Evolutionary conservation across 1,284 basidiomycete genomes (phyloP).

Genomic region (Sparassis latifolia): DNA sequence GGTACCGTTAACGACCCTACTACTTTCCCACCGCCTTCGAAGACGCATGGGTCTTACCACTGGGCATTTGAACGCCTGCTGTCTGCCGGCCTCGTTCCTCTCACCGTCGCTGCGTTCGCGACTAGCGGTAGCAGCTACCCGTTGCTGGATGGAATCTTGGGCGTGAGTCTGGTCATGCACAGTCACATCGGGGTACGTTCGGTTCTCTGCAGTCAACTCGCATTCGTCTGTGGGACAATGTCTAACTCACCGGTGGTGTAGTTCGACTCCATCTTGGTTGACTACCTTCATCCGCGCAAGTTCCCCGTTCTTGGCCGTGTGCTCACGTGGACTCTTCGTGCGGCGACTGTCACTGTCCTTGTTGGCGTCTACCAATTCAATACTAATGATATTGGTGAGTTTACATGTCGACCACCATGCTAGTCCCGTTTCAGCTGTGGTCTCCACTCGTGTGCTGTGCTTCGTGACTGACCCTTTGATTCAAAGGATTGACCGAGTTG

Average conservation of each 20-base stretch:
- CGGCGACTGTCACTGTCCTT: conserved; percentile 77
- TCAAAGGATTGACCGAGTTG: conserved; percentile 26
- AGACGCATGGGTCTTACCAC: conserved; percentile 89
- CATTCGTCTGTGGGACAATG: background rate
- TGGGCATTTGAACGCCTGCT: conserved; percentile 96
- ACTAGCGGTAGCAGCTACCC: conserved; percentile 70
- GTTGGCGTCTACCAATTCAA: conserved; percentile 97
- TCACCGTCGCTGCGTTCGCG: conserved; percentile 79
- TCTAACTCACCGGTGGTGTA: conserved; percentile 19
- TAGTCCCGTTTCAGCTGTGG: background rate
- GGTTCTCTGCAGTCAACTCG: background rate
- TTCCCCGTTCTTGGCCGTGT: conserved; percentile 76
- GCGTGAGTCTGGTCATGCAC: conserved; percentile 85
- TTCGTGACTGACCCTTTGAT: background rate
- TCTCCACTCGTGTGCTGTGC: background rate
- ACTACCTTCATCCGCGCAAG: conserved; percentile 94
- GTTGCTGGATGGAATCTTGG: conserved; percentile 84
- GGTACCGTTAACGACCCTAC: conserved; percentile 97
- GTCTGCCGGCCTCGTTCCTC: conserved; percentile 81
- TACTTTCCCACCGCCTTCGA: conserved; percentile 77
- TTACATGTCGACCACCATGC: background rate
- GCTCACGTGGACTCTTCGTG: conserved; percentile 70
- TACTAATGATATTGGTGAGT: conserved; percentile 91
- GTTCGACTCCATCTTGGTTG: conserved; percentile 73
- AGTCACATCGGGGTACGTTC: conserved; percentile 83